Percentiles rank a stretch among this genome's conserved stretches.
Evolutionary conservation across 805 yeast species (phyloP).

Genomic region (Teunomyces tritomae): DNA sequence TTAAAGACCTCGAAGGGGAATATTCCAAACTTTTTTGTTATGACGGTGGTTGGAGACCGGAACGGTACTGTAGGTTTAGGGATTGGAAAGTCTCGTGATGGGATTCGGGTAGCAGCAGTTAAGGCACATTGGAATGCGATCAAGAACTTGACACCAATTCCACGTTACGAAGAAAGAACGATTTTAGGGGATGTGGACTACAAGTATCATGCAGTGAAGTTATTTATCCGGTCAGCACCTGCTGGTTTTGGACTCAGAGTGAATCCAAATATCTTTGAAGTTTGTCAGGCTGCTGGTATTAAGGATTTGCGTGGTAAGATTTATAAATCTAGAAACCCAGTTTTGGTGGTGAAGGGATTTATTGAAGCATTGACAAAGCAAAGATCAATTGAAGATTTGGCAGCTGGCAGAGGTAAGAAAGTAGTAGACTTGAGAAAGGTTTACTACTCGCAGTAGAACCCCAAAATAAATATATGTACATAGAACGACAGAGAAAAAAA

Average conservation of each 20-base stretch:
- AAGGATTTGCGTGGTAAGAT: conserved; percentile 90
- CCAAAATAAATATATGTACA: not conserved
- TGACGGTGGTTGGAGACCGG: conserved; percentile 89
- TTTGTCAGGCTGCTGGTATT: conserved; percentile 91
- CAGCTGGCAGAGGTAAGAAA: conserved; percentile 90
- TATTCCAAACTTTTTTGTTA: conserved; percentile 73
- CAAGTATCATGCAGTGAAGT: conserved; percentile 83
- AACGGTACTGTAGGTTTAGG: conserved; percentile 95
- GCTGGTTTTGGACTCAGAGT: conserved; percentile 93
- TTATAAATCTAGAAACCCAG: conserved; percentile 86
- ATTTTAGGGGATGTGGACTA: conserved; percentile 78
- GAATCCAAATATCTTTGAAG: conserved; percentile 83
- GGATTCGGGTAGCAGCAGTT: conserved; percentile 67
- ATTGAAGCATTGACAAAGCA: conserved; percentile 83
- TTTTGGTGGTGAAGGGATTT: conserved; percentile 91
- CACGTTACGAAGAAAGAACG: conserved; percentile 89
- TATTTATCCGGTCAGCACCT: conserved; percentile 81
- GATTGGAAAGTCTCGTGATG: conserved; percentile 85
- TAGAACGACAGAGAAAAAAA: not conserved
- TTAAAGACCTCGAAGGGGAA: conserved; percentile 93
- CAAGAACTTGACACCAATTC: conserved; percentile 75
- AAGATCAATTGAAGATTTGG: conserved; percentile 80
- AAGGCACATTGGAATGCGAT: conserved; percentile 95
- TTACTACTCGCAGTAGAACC: conserved; percentile 54
- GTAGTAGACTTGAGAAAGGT: conserved; percentile 88